Conservation (phyloP, 1,284 basidiomycete genomes). For the Coriolopsis trogii region DNA sequence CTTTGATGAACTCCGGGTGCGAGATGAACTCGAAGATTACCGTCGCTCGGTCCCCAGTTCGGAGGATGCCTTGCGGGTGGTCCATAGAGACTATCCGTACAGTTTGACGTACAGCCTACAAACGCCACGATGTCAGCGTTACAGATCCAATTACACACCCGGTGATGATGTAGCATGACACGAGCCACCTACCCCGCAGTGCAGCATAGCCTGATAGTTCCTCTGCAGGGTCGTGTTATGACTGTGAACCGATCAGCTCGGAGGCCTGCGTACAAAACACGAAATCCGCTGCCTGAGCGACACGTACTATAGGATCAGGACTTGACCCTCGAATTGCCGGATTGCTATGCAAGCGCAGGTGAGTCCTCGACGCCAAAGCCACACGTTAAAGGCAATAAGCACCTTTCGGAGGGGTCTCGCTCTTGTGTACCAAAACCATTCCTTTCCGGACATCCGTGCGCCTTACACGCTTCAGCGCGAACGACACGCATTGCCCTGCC, state of each 20-base stretch:
- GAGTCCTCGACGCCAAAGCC: background rate
- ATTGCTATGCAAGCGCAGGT: conserved; percentile 52
- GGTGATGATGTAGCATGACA: background rate
- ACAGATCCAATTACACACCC: background rate
- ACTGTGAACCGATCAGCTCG: conserved; percentile 42
- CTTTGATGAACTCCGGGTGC: conserved; percentile 88
- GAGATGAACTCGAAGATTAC: conserved; percentile 92
- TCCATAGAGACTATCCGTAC: conserved; percentile 90
- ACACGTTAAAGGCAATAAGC: conserved; percentile 14
- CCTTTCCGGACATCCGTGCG: conserved; percentile 88
- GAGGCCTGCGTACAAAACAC: background rate
- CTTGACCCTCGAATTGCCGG: conserved; percentile 82
- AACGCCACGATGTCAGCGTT: background rate
- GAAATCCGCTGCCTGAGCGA: background rate
- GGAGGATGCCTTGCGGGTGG: conserved; percentile 82
- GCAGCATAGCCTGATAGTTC: conserved; percentile 89
- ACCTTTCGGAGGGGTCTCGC: conserved; percentile 81
- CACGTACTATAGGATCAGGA: conserved; percentile 79
- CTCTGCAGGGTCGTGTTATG: conserved; percentile 92
- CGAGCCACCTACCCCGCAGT: conserved; percentile 67
- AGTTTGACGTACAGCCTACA: conserved; percentile 83
- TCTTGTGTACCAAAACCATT: conserved; percentile 88
- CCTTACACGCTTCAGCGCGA: conserved; percentile 91
- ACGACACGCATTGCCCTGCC: conserved; percentile 93
- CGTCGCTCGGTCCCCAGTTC: conserved; percentile 89